These are phyloP conservation scores for Schizophyllum commune DNA, from an alignment of 1,284 basidiomycete species.

Conservation along the genomic window DNA sequence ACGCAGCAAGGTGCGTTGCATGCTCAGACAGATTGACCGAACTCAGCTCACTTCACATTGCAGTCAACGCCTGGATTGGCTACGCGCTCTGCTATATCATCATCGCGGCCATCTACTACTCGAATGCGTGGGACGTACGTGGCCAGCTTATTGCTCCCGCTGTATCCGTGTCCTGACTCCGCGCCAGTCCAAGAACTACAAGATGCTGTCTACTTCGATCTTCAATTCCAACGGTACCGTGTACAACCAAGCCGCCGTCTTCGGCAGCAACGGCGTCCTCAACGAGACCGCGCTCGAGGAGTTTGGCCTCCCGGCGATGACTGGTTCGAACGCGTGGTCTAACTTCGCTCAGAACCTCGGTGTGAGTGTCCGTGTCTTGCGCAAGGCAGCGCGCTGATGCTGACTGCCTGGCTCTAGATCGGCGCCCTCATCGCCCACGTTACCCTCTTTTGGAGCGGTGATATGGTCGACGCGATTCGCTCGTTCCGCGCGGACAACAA, in stretches of 20 bases:
- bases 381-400: no score
- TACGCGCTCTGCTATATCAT: constrained; percentile 41
- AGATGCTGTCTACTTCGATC: constrained; percentile 57
- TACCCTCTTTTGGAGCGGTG: constrained; percentile 49
- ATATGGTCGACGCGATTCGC: constrained; percentile 43
- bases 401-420: no score
- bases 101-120: constrained; percentile 52
- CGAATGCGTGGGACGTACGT: constrained; percentile 49
- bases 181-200: constrained; percentile 41
- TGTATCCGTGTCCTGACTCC: no score
- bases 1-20: not conserved
- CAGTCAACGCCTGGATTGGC: constrained; percentile 48
- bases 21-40: no score
- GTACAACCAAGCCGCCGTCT: constrained; percentile 51
- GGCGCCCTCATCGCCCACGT: constrained; percentile 57
- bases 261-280: constrained; percentile 40
- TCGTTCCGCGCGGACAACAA: constrained; percentile 29
- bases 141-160: not conserved
- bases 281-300: constrained; percentile 48
- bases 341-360: constrained; percentile 45
- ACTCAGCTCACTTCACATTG: no score
- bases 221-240: constrained; percentile 48
- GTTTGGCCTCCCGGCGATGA: constrained; percentile 44
- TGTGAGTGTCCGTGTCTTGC: no score
- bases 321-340: constrained; percentile 52